Conservation (phyloP, 768 basidiomycete species). For the Naganishia vishniacii region DNA sequence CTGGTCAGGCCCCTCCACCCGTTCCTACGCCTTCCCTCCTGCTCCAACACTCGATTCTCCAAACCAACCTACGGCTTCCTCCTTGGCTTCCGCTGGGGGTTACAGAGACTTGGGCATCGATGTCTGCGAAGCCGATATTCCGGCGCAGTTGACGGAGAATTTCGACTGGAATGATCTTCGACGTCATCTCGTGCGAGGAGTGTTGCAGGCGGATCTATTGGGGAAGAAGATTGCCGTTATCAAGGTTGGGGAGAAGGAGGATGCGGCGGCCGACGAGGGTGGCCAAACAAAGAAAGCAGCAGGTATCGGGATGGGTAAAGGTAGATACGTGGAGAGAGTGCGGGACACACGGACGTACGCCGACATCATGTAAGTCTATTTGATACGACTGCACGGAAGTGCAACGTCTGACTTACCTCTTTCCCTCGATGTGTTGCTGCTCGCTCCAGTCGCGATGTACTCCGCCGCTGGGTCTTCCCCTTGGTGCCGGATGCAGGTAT, state of each 20-base stretch:
- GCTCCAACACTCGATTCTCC: conserved; percentile 2
- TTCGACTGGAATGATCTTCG: conserved; percentile 93
- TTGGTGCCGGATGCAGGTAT: conserved; percentile 88
- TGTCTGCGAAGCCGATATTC: conserved; percentile 60
- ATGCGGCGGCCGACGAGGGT: neutral
- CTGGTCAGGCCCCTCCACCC: conserved; percentile 63
- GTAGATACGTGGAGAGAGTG: conserved; percentile 87
- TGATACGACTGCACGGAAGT: too few species aligned
- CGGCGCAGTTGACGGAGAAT: conserved; percentile 94
- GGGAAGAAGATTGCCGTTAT: conserved; percentile 93
- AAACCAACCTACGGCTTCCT: conserved; percentile 18
- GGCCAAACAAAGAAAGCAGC: conserved; percentile 7
- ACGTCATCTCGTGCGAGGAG: conserved; percentile 85
- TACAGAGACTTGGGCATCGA: conserved; percentile 47
- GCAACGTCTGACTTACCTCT: too few species aligned
- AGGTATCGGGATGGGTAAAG: conserved; percentile 30
- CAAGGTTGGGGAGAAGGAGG: conserved; percentile 56
- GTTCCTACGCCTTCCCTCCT: neutral
- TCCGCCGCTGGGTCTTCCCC: conserved; percentile 91
- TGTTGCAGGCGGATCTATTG: conserved; percentile 86
- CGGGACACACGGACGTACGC: conserved; percentile 89
- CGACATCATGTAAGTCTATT: conserved; percentile 63
- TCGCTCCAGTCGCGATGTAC: conserved; percentile 73
- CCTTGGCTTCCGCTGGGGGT: conserved; percentile 29
- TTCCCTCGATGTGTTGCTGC: conserved; percentile 20